phyloP scores from a whole-genome alignment of 2,329 filamentous ascomycete genomes.

The Aspergillus hortae region DNA sequence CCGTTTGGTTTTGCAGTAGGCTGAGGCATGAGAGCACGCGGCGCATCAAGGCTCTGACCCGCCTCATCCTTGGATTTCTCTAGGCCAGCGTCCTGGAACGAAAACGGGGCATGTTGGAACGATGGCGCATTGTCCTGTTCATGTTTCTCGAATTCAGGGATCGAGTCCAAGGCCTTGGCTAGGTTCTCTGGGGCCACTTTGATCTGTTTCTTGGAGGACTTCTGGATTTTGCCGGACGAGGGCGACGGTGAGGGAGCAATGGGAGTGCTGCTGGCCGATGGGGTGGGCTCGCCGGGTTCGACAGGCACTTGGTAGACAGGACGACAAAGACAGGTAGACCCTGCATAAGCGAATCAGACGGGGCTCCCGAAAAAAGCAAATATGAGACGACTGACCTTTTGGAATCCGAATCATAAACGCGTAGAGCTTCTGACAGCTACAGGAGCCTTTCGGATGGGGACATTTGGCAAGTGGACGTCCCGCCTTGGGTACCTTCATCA shows the following conservation, averaged over 20 bases:
- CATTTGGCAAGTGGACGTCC: constrained; percentile 47
- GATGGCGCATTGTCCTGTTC: constrained; percentile 14
- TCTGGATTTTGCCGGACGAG: constrained; percentile 34
- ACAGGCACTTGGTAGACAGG: constrained; percentile 39
- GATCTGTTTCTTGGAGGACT: constrained; percentile 30
- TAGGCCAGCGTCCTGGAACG: constrained; percentile 10
- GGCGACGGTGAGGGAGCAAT: constrained; percentile 20
- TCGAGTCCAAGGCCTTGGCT: constrained; percentile 29
- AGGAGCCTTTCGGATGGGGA: constrained; percentile 42
- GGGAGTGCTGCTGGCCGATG: constrained; percentile 11
- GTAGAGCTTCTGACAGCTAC: constrained; percentile 40
- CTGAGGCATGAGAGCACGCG: background rate
- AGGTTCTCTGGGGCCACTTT: constrained; percentile 33
- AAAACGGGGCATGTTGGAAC: constrained; percentile 4
- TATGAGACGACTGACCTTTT: constrained; percentile 31
- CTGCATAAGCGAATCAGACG: constrained; percentile 21
- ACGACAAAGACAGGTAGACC: constrained; percentile 39
- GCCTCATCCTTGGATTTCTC: constrained; percentile 3
- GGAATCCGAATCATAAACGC: constrained; percentile 45
- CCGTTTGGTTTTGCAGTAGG: constrained; percentile 1
- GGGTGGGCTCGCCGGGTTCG: constrained; percentile 19
- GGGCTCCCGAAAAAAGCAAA: background rate
- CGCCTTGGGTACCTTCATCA: constrained; percentile 49
- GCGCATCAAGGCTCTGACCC: background rate
- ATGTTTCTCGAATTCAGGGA: constrained; percentile 21